phyloP scores from a whole-genome alignment of 1,284 basidiomycete species.

The Apiotrichum montevideense region DNA sequence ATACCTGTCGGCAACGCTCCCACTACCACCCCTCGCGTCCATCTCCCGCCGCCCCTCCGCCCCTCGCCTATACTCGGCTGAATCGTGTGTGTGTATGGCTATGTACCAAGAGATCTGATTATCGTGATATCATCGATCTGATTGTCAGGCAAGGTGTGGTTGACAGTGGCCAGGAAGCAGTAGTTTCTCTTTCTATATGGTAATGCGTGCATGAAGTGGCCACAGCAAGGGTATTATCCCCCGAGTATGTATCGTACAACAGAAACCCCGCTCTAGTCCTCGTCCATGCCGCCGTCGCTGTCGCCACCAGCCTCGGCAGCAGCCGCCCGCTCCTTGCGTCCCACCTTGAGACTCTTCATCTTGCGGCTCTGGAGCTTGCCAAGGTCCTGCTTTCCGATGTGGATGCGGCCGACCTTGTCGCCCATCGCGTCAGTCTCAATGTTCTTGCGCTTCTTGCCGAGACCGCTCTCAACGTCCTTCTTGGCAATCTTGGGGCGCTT shows the following conservation, averaged over 20 bases:
- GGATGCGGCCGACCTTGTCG: slow-evolving; percentile 82
- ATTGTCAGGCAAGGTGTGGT: too few species aligned
- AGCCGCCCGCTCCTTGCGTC: slow-evolving; percentile 22
- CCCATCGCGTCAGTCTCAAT: slow-evolving; percentile 98
- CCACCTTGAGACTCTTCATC: slow-evolving; percentile 47
- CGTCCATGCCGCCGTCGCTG: slow-evolving; percentile 12
- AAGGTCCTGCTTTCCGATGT: slow-evolving; percentile 86
- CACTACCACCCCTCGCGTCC: not conserved
- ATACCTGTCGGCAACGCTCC: not conserved
- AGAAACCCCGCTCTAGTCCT: slow-evolving; percentile 11
- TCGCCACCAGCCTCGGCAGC: slow-evolving; percentile 18
- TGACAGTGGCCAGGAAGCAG: too few species aligned
- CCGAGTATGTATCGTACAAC: slow-evolving; percentile 9
- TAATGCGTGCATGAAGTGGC: slow-evolving; percentile 9
- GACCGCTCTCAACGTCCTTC: slow-evolving; percentile 71
- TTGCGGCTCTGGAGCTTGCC: slow-evolving; percentile 62
- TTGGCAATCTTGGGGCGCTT: slow-evolving; percentile 81
- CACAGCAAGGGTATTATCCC: not conserved
- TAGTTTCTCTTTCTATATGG: not conserved
- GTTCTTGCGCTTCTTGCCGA: slow-evolving; percentile 92
- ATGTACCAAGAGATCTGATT: slow-evolving; percentile 4
- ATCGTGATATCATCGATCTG: not conserved
- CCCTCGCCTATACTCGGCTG: not conserved
- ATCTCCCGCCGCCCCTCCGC: not conserved
- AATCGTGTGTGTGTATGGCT: slow-evolving; percentile 1